Percentiles rank a stretch among this genome's conserved stretches.
phyloP scores from a whole-genome alignment of 2,329 filamentous ascomycete species.

The Triangularia setosa region DNA sequence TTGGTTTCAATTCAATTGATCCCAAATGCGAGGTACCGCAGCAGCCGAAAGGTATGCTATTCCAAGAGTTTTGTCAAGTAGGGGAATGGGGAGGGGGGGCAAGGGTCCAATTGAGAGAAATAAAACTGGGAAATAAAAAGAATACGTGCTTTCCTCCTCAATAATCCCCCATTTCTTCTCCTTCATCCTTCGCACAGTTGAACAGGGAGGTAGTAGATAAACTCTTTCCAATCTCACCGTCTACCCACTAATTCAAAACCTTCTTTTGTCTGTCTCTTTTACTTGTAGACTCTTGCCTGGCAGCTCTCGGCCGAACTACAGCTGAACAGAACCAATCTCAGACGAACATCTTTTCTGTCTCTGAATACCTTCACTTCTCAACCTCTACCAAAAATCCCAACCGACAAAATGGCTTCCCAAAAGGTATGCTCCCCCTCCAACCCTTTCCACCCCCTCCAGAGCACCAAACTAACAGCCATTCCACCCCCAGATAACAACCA shows the following conservation, averaged over 20 bases:
- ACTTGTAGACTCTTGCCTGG: neutral
- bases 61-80: neutral
- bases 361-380: neutral
- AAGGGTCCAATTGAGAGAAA: neutral
- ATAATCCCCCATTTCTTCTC: neutral
- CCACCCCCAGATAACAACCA: constrained; percentile 56
- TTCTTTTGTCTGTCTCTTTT: neutral
- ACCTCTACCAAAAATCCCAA: neutral
- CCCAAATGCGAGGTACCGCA: neutral
- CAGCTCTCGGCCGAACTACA: neutral
- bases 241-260: neutral
- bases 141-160: neutral
- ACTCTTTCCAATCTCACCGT: neutral
- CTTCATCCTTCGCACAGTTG: neutral
- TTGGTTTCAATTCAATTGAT: neutral
- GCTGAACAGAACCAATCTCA: neutral
- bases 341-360: neutral
- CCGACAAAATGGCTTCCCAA: neutral
- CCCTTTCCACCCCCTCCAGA: neutral
- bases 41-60: neutral
- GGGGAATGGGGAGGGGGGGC: neutral
- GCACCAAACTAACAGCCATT: neutral
- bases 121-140: neutral
- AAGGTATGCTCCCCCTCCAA: neutral
- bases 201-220: neutral